phyloP scores from a whole-genome alignment of 495 filamentous ascomycete genomes.

The Stereocaulon alpinum region DNA sequence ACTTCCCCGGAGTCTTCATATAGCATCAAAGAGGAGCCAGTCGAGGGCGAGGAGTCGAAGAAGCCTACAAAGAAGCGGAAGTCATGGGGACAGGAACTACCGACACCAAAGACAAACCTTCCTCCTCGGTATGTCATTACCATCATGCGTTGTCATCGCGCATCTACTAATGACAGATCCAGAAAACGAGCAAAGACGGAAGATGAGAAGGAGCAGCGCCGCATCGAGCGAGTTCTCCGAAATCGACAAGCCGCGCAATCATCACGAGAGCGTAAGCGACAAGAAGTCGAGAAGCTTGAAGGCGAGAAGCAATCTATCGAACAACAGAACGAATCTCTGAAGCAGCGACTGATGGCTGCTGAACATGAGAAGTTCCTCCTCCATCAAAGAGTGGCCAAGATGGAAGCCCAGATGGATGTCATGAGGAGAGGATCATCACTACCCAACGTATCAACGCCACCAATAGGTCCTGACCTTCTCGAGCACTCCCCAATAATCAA shows the following conservation, averaged over 20 bases:
- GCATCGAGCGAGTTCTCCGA: constrained; percentile 91
- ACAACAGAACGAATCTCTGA: constrained; percentile 59
- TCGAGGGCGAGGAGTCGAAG: constrained; percentile 45
- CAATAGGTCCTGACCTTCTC: constrained; percentile 21
- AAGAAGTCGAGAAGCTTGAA: constrained; percentile 86
- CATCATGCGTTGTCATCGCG: not conserved
- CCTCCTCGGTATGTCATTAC: constrained; percentile 66
- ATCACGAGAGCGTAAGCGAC: constrained; percentile 86
- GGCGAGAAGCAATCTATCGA: constrained; percentile 57
- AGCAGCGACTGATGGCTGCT: constrained; percentile 51
- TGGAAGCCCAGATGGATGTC: constrained; percentile 45
- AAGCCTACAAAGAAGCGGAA: constrained; percentile 92
- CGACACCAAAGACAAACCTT: constrained; percentile 91
- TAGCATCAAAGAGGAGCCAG: constrained; percentile 24
- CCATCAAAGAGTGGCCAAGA: constrained; percentile 52
- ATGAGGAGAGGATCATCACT: constrained; percentile 33
- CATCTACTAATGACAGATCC: constrained; percentile 15
- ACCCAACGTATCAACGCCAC: constrained; percentile 33
- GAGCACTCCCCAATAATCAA: constrained; percentile 34
- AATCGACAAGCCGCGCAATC: constrained; percentile 95
- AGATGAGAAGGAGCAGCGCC: constrained; percentile 96
- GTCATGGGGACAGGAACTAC: constrained; percentile 96
- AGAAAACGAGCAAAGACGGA: constrained; percentile 98
- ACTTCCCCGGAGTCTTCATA: constrained; percentile 14
- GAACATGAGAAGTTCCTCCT: constrained; percentile 57